A percentile compares a stretch with the other conserved stretches of the same genome.
phyloP scores from a whole-genome alignment of 352 stramenopile genomes.

The Lagenidium sp. region DNA sequence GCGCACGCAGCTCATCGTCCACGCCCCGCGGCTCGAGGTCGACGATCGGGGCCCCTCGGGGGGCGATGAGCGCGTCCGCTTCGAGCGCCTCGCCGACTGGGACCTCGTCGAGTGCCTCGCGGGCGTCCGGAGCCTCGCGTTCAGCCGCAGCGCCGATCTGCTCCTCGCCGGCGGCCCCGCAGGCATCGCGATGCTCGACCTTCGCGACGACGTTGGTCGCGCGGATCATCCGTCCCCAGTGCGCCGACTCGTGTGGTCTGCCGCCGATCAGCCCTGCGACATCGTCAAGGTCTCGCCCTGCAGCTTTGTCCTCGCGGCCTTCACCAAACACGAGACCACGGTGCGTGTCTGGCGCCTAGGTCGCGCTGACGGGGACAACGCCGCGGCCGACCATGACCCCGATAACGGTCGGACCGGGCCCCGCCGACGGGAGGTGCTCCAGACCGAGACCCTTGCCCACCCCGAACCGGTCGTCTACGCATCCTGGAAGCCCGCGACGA shows the following conservation, averaged over 20 bases:
- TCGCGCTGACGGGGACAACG: no score
- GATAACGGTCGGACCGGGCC: background rate
- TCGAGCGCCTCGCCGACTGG: constrained; percentile 37
- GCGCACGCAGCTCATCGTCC: constrained; percentile 44
- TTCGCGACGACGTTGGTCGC: constrained; percentile 14
- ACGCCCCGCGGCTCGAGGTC: constrained; percentile 35
- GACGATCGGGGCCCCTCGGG: background rate
- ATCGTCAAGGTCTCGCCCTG: constrained; percentile 74
- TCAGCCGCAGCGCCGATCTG: constrained; percentile 52
- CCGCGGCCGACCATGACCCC: no score
- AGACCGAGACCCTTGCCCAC: constrained; percentile 36
- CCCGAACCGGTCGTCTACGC: constrained; percentile 65
- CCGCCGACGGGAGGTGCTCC: constrained; percentile 6
- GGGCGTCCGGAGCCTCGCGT: constrained; percentile 38
- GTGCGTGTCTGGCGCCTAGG: constrained; percentile 60
- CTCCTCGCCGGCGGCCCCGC: constrained; percentile 38
- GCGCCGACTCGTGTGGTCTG: constrained; percentile 22
- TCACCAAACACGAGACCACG: constrained; percentile 16
- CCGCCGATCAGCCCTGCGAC: constrained; percentile 15
- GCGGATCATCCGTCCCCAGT: no score
- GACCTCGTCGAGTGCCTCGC: constrained; percentile 14
- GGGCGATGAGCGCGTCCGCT: constrained; percentile 22
- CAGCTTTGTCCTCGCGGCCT: constrained; percentile 51
- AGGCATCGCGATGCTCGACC: constrained; percentile 45
- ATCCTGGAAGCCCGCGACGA: constrained; percentile 70